phyloP scores from a whole-genome alignment of 768 basidiomycete genomes.

The Mycena alexandri region DNA sequence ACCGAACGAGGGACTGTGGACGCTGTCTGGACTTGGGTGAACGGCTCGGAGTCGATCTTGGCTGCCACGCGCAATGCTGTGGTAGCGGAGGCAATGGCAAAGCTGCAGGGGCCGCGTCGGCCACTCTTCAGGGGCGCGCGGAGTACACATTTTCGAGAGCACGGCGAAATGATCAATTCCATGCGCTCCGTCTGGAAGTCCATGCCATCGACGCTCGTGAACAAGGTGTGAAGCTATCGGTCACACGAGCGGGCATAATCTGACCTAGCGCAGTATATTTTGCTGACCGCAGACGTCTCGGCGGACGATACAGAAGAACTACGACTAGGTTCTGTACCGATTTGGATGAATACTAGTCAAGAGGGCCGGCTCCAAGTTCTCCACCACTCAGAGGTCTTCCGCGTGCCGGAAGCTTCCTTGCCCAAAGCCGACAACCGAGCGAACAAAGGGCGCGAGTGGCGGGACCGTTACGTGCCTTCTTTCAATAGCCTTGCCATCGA shows the following conservation, averaged over 20 bases:
- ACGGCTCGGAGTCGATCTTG: conserved; percentile 35
- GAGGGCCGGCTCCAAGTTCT: conserved; percentile 11
- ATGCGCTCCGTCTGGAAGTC: conserved; percentile 35
- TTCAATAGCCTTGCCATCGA: conserved; percentile 40
- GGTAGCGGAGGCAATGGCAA: background rate
- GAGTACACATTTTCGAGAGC: conserved; percentile 33
- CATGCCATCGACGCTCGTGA: conserved; percentile 28
- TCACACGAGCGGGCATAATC: conserved; percentile 8
- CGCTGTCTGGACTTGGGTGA: conserved; percentile 35
- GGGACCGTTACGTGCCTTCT: conserved; percentile 32
- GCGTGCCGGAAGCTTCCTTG: conserved; percentile 20
- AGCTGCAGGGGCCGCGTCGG: background rate
- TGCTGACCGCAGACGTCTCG: conserved; percentile 36
- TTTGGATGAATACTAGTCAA: conserved; percentile 26
- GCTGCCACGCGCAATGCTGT: conserved; percentile 22
- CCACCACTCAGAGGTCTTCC: conserved; percentile 37
- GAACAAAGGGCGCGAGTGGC: conserved; percentile 23
- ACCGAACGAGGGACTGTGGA: conserved; percentile 17
- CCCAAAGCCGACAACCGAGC: background rate
- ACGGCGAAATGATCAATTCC: conserved; percentile 37
- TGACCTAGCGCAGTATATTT: conserved; percentile 30
- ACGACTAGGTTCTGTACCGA: conserved; percentile 34
- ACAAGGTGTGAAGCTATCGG: conserved; percentile 24
- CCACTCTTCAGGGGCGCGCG: conserved; percentile 17
- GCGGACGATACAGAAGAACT: conserved; percentile 34